Evolutionary conservation across 306 rosid species (phyloP).

Genomic region (Dryas octopetala): DNA sequence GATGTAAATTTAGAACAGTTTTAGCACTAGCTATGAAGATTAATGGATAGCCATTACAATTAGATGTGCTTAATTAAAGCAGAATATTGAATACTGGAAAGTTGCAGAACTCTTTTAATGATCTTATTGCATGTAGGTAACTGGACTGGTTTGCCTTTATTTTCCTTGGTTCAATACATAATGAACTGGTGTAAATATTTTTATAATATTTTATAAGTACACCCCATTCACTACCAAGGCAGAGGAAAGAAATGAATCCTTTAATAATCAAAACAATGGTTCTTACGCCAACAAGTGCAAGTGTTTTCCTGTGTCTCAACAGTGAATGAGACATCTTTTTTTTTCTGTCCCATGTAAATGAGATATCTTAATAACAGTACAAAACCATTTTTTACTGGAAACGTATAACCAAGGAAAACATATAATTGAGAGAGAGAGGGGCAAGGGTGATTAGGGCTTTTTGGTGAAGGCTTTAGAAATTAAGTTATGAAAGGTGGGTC

Average conservation of each 20-base stretch:
- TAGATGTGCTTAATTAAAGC: not conserved
- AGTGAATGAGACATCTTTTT: not conserved
- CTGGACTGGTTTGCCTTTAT: not conserved
- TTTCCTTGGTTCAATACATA: not conserved
- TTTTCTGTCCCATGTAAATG: not conserved
- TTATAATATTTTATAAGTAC: no score
- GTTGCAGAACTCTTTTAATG: not conserved
- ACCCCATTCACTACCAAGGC: not conserved
- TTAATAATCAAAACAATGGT: not conserved
- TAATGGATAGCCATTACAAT: not conserved
- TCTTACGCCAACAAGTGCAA: not conserved
- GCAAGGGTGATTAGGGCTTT: not conserved
- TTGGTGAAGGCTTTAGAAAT: not conserved
- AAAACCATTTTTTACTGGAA: not conserved
- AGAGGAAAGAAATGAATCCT: not conserved
- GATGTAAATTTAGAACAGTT: constrained; percentile 10
- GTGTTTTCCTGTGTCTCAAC: constrained; percentile 9
- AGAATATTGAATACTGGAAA: not conserved
- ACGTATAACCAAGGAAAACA: no score
- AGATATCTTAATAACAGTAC: not conserved
- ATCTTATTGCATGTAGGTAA: constrained; percentile 7
- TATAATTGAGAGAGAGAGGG: no score
- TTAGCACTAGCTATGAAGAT: constrained; percentile 1
- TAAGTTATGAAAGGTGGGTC: not conserved
- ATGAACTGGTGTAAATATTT: not conserved